Percentiles rank a stretch among this genome's conserved stretches.
Evolutionary conservation across 495 filamentous ascomycete species (phyloP).

Genomic region (Penicillium taxi): DNA sequence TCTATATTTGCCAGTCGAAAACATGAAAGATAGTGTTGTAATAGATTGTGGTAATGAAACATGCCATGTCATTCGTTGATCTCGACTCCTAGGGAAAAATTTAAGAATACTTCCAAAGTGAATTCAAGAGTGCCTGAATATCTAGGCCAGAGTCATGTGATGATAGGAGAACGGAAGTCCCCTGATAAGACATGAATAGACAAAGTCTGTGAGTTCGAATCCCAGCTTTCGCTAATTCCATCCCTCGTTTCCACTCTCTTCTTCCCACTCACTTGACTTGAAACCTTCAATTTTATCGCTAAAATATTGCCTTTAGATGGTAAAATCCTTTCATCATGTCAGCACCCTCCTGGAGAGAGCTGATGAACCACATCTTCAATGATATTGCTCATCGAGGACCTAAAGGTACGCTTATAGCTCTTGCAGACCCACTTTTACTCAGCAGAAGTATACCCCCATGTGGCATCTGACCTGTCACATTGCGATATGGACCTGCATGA

Average conservation of each 20-base stretch:
- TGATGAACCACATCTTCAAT: slow-evolving; percentile 62
- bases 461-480: background rate
- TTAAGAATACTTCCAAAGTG: no score
- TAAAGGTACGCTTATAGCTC: slow-evolving; percentile 53
- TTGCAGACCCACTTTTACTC: slow-evolving; percentile 19
- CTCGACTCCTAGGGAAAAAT: no score
- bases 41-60: no score
- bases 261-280: background rate
- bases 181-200: slow-evolving; percentile 6
- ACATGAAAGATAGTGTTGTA: no score
- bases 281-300: background rate
- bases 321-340: slow-evolving; percentile 43
- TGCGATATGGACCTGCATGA: background rate
- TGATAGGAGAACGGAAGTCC: background rate
- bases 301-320: slow-evolving; percentile 1
- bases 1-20: no score
- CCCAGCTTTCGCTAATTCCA: slow-evolving; percentile 22
- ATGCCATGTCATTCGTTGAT: no score
- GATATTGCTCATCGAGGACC: slow-evolving; percentile 65
- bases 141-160: background rate
- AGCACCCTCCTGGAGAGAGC: slow-evolving; percentile 54
- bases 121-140: slow-evolving; percentile 2
- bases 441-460: slow-evolving; percentile 2
- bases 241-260: slow-evolving; percentile 6
- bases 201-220: slow-evolving; percentile 31